phyloP scores from a whole-genome alignment of 306 rosid species.

The Prunus kanzakura region DNA sequence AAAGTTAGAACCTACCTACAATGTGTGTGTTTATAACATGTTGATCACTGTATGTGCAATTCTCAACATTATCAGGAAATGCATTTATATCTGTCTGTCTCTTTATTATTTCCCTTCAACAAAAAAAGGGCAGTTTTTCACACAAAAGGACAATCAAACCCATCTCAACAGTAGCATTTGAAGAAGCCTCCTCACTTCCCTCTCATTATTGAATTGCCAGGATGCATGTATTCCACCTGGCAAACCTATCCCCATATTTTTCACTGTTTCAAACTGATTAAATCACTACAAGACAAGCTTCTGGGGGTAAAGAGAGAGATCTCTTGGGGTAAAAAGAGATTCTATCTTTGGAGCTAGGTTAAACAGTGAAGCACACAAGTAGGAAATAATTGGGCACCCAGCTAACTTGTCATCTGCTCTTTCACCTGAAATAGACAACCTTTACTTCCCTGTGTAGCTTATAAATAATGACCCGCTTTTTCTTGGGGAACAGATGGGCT shows the following conservation, averaged over 20 bases:
- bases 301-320: not conserved
- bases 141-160: conserved; percentile 44
- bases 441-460: conserved; percentile 13
- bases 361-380: not conserved
- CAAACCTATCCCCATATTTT: conserved; percentile 42
- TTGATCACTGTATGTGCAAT: not conserved
- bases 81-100: conserved; percentile 14
- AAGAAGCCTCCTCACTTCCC: not conserved
- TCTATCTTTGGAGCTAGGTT: not conserved
- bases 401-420: not conserved
- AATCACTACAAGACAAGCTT: conserved; percentile 39
- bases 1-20: no score
- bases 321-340: not conserved
- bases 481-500: not conserved
- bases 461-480: conserved; percentile 3
- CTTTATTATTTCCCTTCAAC: not conserved
- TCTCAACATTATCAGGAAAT: conserved; percentile 5
- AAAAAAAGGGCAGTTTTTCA: conserved; percentile 6
- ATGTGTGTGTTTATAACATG: no score
- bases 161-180: conserved; percentile 38
- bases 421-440: conserved; percentile 10
- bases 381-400: conserved; percentile 3
- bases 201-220: conserved; percentile 55
- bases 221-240: conserved; percentile 45
- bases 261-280: conserved; percentile 1